Evolutionary conservation across 371 early-diverging fungal genomes (phyloP).

Genomic region (Apophysomyces trapeziformis): DNA sequence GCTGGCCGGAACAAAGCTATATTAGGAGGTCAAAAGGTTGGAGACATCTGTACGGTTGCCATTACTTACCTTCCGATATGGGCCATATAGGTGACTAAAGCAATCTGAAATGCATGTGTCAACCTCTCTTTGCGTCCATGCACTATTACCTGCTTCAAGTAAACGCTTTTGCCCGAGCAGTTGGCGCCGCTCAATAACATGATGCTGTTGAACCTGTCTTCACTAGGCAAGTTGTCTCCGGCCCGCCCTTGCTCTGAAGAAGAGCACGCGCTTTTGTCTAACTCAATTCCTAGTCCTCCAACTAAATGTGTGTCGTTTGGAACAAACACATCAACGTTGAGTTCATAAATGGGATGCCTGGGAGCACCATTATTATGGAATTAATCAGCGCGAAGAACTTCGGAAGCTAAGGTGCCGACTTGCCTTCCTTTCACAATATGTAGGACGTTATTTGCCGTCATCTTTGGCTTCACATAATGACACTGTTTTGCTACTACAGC

Average conservation of each 20-base stretch:
- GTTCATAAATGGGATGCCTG: conserved; percentile 79
- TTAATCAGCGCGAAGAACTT: no score
- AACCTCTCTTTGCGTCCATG: background rate
- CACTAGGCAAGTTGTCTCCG: background rate
- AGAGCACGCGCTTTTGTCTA: no score
- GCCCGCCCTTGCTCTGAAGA: no score
- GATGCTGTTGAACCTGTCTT: conserved; percentile 31
- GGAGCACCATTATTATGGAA: no score
- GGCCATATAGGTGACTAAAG: conserved; percentile 76
- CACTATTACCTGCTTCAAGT: conserved; percentile 69
- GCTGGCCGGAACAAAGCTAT: conserved; percentile 88
- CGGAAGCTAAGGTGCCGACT: background rate
- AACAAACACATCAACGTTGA: conserved; percentile 67
- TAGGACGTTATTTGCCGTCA: conserved; percentile 56
- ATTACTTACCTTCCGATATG: conserved; percentile 72
- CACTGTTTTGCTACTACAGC: conserved; percentile 61
- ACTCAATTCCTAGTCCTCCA: conserved; percentile 15
- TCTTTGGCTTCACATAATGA: conserved; percentile 60
- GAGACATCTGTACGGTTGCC: background rate
- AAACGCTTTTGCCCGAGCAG: conserved; percentile 80
- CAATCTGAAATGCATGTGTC: conserved; percentile 47
- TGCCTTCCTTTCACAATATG: conserved; percentile 69
- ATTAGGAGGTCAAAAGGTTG: background rate
- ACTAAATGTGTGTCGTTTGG: conserved; percentile 64
- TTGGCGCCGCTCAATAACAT: conserved; percentile 80